Evolutionary conservation across 805 yeast genomes (phyloP).

Genomic region (Candida montana): DNA sequence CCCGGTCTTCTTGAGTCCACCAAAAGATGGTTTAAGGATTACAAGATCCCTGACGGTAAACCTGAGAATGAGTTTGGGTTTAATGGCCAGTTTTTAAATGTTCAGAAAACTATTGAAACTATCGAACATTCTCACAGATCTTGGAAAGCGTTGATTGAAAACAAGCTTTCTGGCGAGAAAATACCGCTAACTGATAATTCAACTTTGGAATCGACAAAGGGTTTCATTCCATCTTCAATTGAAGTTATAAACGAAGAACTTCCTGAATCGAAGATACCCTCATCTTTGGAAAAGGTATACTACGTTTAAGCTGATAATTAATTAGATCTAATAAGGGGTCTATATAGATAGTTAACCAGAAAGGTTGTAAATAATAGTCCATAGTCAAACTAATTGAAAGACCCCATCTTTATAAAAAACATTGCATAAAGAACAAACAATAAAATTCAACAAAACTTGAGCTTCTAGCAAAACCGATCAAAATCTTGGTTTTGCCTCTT

Average conservation of each 20-base stretch:
- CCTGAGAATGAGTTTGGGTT: slow-evolving; percentile 71
- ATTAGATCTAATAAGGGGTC: too few species aligned
- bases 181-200: slow-evolving; percentile 42
- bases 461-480: too few species aligned
- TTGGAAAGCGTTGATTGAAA: slow-evolving; percentile 56
- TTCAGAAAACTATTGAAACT: slow-evolving; percentile 51
- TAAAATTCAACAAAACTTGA: too few species aligned
- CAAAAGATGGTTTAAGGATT: slow-evolving; percentile 75
- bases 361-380: too few species aligned
- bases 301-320: slow-evolving; percentile 16
- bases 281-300: slow-evolving; percentile 32
- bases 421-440: too few species aligned
- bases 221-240: slow-evolving; percentile 34
- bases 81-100: slow-evolving; percentile 58
- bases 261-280: slow-evolving; percentile 34
- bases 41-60: slow-evolving; percentile 80
- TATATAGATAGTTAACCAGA: too few species aligned
- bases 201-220: slow-evolving; percentile 47
- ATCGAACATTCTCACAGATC: slow-evolving; percentile 60
- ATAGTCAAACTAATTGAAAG: neutral
- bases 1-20: slow-evolving; percentile 71
- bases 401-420: neutral
- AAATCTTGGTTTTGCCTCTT: neutral
- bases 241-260: slow-evolving; percentile 18
- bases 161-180: slow-evolving; percentile 32